Base-by-base conservation (phyloP, 345 rosid genomes). In the Salix brachista region DNA sequence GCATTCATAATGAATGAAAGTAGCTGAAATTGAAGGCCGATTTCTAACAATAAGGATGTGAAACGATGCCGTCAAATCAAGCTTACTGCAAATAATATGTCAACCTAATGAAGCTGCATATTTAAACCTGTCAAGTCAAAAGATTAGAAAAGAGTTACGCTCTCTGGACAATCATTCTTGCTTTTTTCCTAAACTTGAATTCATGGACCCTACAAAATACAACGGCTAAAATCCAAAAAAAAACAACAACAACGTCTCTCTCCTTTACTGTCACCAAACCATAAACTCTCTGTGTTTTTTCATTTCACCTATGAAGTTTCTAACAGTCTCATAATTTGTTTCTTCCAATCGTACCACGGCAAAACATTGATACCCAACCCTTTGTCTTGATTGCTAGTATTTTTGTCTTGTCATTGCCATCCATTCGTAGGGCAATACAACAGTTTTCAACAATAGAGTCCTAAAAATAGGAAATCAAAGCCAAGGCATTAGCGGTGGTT, bases 381-480 rank as follows among this genome's bases (percentile, higher is more conserved):
- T 71, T 54, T 7, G 41, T 28, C 25, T 0, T 32, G 32, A 6
- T 48, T 50, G 17, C 62, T 71, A 7, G 16, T 30, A 34, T 66
- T 26, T 28, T 32, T 26, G n/a, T 12, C 32, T 17, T 44, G 42
- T 44, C 32, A 8, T 4, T 41, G 54, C 28, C n/a, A 26, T 8
- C 28, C 39, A 11, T 52, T 52, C 39, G 54, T 67, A 37, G 37
- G 67, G 54, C 41, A 39, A 25, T 25, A 50, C 52, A 41, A 5
- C 36, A 5, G 34, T 36, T 41, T 65, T 56, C 4, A 48, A 12
- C 26, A 4, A 16, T 25, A 75, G 72, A 23, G 26, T 17, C 54
- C 72, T 36, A 52, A 76, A 67, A 54, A 25, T 76, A 68, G 78
- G 50, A 67, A n/a, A 39, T 36, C 2, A 66, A 17, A 48, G 37